Base-by-base conservation (phyloP, 2,329 filamentous ascomycete species). In the Pestalotiopsis sp. region DNA sequence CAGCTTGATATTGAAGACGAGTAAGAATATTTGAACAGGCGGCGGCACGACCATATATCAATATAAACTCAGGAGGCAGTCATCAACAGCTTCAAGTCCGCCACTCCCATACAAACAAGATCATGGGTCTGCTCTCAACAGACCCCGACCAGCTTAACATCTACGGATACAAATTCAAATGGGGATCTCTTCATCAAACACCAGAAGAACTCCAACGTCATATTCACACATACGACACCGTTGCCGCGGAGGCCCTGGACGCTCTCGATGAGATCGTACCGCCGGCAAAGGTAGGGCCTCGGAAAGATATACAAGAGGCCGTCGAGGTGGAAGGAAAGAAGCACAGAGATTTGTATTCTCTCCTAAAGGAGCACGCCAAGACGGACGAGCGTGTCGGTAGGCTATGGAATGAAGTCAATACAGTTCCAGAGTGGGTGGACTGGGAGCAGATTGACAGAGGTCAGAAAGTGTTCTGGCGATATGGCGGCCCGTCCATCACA, bases 391-490 rank as follows among this genome's bases (percentile, higher is more conserved):
- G 86, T 52, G 79, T 86, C 2, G 73, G 75, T 1, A 73, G 85
- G 66, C 80, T 95, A 9, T 94, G 92, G 92, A 76, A 79, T 0
- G 83, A 94, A 74, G 83, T 92, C 67, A 90, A 88, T 67, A 89
- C 85, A 0, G 79, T 93, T 3, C 92, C 92, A 0, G 82, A 86
- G 0, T 94, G 92, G 91, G 92, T 94, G 2, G 88, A 94, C 75
- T 94, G 91, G 92, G 85, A 86, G 1, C 91, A 94, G 75, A 90
- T 95, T 67, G 82, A 85, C 68, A 84, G 92, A 73, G 92, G 92
- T 0, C 92, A 95, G 75, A 87, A 92, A 71, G 87, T 94, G 0
- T 93, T 94, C 74, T 94, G 93, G 77, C 87, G 92, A 44, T 94
- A 94, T 77, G 91, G 88, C 20, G 89, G 88, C 0, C 87, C 91